phyloP scores from a whole-genome alignment of 148 eudicot genomes.

The Mesembryanthemum crystallinum region DNA sequence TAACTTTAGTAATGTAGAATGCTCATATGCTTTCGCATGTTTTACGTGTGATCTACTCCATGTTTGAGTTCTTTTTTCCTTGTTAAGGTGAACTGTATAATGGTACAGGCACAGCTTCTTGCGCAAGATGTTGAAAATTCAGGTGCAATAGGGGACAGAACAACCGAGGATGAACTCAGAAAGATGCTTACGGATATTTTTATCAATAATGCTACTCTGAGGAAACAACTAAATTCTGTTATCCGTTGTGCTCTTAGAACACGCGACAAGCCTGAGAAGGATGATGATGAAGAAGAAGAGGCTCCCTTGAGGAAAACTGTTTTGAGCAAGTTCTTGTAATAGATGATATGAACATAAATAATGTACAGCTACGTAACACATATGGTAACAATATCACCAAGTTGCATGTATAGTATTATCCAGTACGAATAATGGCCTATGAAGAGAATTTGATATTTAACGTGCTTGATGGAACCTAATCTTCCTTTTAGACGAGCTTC shows the following conservation, averaged over 20 bases:
- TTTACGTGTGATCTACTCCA: too few species aligned
- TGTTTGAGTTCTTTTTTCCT: too few species aligned
- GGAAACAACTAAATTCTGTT: constrained; percentile 72
- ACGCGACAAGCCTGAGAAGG: constrained; percentile 35
- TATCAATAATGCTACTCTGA: constrained; percentile 62
- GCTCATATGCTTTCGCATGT: neutral
- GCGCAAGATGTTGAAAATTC: constrained; percentile 55
- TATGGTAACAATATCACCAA: neutral
- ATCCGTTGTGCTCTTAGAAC: constrained; percentile 47
- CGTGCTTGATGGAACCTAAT: neutral
- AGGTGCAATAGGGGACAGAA: constrained; percentile 27
- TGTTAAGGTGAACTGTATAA: too few species aligned
- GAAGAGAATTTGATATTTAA: too few species aligned
- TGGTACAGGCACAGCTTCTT: constrained; percentile 65
- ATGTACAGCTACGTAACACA: constrained; percentile 3
- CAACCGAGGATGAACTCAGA: constrained; percentile 56
- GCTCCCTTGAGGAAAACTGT: constrained; percentile 35
- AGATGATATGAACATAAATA: constrained; percentile 6
- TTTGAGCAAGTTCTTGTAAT: constrained; percentile 41
- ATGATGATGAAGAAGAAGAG: constrained; percentile 40
- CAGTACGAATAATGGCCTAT: neutral
- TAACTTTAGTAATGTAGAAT: neutral
- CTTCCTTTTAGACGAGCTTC: too few species aligned
- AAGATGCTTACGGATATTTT: constrained; percentile 61
- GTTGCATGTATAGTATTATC: neutral